These are phyloP conservation scores for Geranium incanum DNA, from an alignment of 441 rosid genomes.

Conservation along the genomic window DNA sequence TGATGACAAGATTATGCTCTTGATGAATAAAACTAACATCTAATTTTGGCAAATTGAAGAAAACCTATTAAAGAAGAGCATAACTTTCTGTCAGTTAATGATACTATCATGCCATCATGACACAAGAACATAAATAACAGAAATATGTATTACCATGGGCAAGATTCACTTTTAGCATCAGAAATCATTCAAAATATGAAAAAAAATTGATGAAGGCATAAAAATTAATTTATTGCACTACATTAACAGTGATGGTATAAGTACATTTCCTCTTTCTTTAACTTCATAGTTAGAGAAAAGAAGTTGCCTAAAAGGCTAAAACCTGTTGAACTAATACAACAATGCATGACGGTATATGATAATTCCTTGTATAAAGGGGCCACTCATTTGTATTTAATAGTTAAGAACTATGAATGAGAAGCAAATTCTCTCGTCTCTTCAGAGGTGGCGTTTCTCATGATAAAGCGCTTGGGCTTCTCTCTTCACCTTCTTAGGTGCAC, in stretches of 20 bases:
- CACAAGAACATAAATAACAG: neutral
- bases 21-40: slow-evolving; percentile 69
- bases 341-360: neutral
- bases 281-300: neutral
- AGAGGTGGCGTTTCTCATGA: too few species aligned
- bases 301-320: neutral
- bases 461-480: too few species aligned
- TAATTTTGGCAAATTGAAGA: slow-evolving; percentile 71
- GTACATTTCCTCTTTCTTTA: neutral
- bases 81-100: slow-evolving; percentile 9
- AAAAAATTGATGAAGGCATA: neutral
- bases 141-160: neutral
- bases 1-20: slow-evolving; percentile 56
- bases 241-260: neutral
- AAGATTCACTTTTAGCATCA: neutral
- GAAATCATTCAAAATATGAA: neutral
- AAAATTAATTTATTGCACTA: neutral
- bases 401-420: too few species aligned
- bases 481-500: too few species aligned
- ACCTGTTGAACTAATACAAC: neutral
- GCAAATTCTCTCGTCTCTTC: too few species aligned
- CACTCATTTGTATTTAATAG: too few species aligned
- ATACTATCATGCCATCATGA: slow-evolving; percentile 5
- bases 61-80: slow-evolving; percentile 46
- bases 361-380: too few species aligned